These are phyloP conservation scores for Cylindrotheca closterium DNA, from an alignment of 108 stramenopile species.

Conservation along the genomic window DNA sequence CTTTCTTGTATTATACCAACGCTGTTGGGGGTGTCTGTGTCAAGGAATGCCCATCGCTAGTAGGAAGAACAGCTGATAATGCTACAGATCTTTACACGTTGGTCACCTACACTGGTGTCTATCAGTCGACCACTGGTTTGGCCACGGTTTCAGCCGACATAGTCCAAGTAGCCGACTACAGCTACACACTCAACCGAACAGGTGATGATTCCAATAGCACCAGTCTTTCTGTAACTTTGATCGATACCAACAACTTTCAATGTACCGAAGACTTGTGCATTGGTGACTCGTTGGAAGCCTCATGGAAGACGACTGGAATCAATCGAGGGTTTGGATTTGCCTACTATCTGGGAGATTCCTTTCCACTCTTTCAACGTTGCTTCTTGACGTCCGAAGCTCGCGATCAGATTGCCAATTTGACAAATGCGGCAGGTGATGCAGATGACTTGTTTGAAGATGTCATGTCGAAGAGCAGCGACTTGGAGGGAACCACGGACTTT, in stretches of 20 bases:
- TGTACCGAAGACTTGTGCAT: constrained; percentile 54
- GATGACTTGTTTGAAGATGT: not conserved
- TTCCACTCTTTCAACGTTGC: constrained; percentile 51
- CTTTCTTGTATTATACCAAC: constrained; percentile 70
- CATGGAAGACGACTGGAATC: constrained; percentile 51
- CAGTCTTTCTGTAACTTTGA: not conserved
- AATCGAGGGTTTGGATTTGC: constrained; percentile 59
- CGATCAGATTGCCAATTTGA: constrained; percentile 25
- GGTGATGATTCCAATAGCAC: not conserved
- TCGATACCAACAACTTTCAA: constrained; percentile 23
- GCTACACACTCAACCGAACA: not conserved
- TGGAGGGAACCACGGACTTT: constrained; percentile 15
- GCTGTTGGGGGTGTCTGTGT: constrained; percentile 77
- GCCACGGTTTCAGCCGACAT: constrained; percentile 27
- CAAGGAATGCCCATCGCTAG: constrained; percentile 39
- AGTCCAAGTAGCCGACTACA: constrained; percentile 57
- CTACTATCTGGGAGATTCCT: constrained; percentile 66
- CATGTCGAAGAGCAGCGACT: not conserved
- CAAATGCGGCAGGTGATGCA: not conserved
- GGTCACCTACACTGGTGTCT: constrained; percentile 66
- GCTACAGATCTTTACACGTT: constrained; percentile 53
- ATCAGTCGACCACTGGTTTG: constrained; percentile 28
- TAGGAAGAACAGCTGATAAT: constrained; percentile 30
- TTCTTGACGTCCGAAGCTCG: constrained; percentile 49
- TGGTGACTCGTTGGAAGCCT: constrained; percentile 25